phyloP scores from a whole-genome alignment of 2,329 filamentous ascomycete species.

The Penicillium decumbens region DNA sequence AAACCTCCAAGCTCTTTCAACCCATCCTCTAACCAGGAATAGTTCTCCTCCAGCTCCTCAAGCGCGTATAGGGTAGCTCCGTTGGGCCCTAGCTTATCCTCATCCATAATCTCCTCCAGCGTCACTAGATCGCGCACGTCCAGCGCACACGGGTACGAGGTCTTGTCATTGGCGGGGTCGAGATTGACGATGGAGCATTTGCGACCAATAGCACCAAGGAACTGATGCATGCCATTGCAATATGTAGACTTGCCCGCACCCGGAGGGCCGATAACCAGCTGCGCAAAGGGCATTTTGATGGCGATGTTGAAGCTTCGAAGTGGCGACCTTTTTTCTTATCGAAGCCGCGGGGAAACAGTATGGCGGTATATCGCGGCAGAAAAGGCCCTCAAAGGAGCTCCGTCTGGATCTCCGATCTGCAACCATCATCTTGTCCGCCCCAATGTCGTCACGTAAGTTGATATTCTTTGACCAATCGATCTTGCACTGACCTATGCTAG shows the following conservation, averaged over 20 bases:
- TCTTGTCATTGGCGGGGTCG: slow-evolving; percentile 92
- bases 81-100: slow-evolving; percentile 85
- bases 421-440: slow-evolving; percentile 10
- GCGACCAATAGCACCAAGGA: slow-evolving; percentile 89
- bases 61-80: slow-evolving; percentile 89
- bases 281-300: slow-evolving; percentile 54
- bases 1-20: slow-evolving; percentile 66
- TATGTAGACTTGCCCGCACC: slow-evolving; percentile 96
- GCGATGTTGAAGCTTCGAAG: not conserved
- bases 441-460: slow-evolving; percentile 44
- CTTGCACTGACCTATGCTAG: slow-evolving; percentile 23
- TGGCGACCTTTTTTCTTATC: slow-evolving; percentile 18
- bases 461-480: not conserved
- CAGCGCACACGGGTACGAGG: slow-evolving; percentile 80
- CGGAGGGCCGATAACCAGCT: slow-evolving; percentile 88
- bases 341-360: slow-evolving; percentile 26
- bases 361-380: slow-evolving; percentile 32
- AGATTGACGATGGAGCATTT: slow-evolving; percentile 95
- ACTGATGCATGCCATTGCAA: slow-evolving; percentile 98
- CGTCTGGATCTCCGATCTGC: slow-evolving; percentile 19
- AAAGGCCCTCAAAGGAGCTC: slow-evolving; percentile 27
- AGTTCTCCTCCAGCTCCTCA: slow-evolving; percentile 89
- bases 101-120: slow-evolving; percentile 89
- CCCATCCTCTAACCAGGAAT: slow-evolving; percentile 83
- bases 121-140: slow-evolving; percentile 87